Percentiles rank a stretch among this genome's conserved stretches.
Evolutionary conservation across 1,284 basidiomycete species (phyloP).

Genomic region (Austroboletus olivaceoglutinosus): DNA sequence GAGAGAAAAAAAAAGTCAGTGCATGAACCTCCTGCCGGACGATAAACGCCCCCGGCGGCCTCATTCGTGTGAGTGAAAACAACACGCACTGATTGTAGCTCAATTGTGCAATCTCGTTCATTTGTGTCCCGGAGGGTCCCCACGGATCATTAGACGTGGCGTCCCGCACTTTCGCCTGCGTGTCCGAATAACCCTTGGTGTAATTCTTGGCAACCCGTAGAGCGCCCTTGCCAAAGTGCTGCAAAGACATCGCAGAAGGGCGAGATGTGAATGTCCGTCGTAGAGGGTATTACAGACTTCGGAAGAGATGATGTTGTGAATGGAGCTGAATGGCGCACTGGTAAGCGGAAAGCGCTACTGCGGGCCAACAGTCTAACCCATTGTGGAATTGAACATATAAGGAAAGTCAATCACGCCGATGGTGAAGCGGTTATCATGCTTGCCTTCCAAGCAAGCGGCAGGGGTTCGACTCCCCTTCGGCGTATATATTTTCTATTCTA

Average conservation of each 20-base stretch:
- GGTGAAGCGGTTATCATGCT: constrained; percentile 85
- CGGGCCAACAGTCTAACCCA: not conserved
- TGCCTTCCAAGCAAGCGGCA: constrained; percentile 85
- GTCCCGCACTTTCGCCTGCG: constrained; percentile 93
- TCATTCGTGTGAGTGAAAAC: not conserved
- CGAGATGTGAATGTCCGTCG: constrained; percentile 1
- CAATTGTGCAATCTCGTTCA: constrained; percentile 98
- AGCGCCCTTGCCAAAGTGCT: constrained; percentile 76
- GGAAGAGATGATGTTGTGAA: not conserved
- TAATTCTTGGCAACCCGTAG: constrained; percentile 92
- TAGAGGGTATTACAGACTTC: constrained; percentile 13
- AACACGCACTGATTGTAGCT: constrained; percentile 92
- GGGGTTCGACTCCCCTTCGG: constrained; percentile 77
- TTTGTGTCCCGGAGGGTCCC: constrained; percentile 97
- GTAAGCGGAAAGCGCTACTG: not conserved
- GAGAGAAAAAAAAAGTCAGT: constrained; percentile 2
- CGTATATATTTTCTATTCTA: constrained; percentile 35
- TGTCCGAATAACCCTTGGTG: constrained; percentile 93
- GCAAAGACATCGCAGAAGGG: constrained; percentile 40
- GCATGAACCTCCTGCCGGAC: not conserved
- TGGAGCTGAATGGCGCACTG: not conserved
- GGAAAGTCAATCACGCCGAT: constrained; percentile 46
- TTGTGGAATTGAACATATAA: constrained; percentile 2
- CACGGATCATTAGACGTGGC: constrained; percentile 99
- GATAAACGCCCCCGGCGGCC: not conserved